Base-by-base conservation (phyloP, 768 basidiomycete genomes). In the Tricholoma saponaceum region DNA sequence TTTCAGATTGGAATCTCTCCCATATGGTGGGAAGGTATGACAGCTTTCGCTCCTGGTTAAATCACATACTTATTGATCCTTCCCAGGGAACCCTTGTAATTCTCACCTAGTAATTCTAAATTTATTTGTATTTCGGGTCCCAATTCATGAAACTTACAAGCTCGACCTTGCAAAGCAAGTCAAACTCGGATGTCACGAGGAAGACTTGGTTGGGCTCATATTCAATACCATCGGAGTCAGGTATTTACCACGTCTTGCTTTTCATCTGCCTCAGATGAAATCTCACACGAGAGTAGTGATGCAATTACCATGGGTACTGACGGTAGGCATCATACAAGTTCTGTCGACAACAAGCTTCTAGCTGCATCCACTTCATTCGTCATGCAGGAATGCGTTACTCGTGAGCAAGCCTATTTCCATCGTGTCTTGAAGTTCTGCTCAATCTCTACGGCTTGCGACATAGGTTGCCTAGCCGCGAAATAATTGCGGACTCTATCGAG, bases 241-340 rank as follows among this genome's bases (percentile, higher is more conserved):
- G 90, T 87, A 64, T 30, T 72, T 62, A 28, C 28, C 9, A n/a
- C 49, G n/a, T 12, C 44, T 28, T 14, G 26, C 56, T 18, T 28
- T 52, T 60, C 2, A 47, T 18, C 43, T 23, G 25, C 43, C 47
- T 6, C 23, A 9, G n/a, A 18, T 16, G 43, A 25, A 16, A 18
- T 53, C 30, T 60, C 35, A 25, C 43, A n/a, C 54, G 46, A 32
- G 12, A 12, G 41, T 20, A 88, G 90, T 63, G 92, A 94, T 70
- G 92, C 86, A 16, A 94, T 94, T 49, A 92, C 92, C 13, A 92
- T 93, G 90, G 90, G 89, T 25, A 92, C 89, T 25, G 88, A 91
- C 22, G 91, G 91, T 85, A 75, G 66, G 79, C 5, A 28, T 9
- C 30, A 5, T 18, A 1, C 14, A 12, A 46, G n/a, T 28, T 22